phyloP scores from a whole-genome alignment of 1,139 yeast species.

The Hansenula sp. region DNA sequence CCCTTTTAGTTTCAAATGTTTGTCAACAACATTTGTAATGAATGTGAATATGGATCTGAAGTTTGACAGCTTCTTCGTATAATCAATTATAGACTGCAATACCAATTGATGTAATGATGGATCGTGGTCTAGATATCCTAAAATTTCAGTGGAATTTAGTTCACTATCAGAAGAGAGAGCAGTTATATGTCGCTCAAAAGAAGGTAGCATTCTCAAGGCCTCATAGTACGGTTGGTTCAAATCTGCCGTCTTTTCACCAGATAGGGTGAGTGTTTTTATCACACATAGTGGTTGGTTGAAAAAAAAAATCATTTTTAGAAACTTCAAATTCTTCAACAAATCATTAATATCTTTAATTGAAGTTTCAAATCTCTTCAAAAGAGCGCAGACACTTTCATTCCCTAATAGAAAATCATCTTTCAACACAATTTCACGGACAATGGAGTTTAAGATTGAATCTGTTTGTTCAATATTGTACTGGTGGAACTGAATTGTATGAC shows the following conservation, averaged over 20 bases:
- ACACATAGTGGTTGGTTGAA: constrained; percentile 49
- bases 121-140: constrained; percentile 24
- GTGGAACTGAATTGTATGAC: constrained; percentile 10
- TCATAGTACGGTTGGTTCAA: constrained; percentile 21
- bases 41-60: constrained; percentile 16
- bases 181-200: constrained; percentile 20
- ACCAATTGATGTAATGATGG: constrained; percentile 25
- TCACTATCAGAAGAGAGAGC: constrained; percentile 5
- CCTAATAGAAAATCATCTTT: constrained; percentile 17
- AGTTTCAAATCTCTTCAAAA: constrained; percentile 16
- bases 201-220: constrained; percentile 19
- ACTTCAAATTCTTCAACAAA: constrained; percentile 42
- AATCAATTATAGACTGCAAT: constrained; percentile 11
- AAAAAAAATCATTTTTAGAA: constrained; percentile 54
- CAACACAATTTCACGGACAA: constrained; percentile 19
- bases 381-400: constrained; percentile 15
- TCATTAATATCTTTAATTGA: constrained; percentile 20
- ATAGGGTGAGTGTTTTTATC: constrained; percentile 26
- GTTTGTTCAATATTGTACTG: constrained; percentile 22
- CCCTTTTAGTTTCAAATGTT: constrained; percentile 7
- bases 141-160: constrained; percentile 3
- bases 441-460: constrained; percentile 17
- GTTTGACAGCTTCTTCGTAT: constrained; percentile 2
- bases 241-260: constrained; percentile 13
- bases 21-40: constrained; percentile 13